Conservation (phyloP, 257 asterid genomes). For the Catharanthus roseus region DNA sequence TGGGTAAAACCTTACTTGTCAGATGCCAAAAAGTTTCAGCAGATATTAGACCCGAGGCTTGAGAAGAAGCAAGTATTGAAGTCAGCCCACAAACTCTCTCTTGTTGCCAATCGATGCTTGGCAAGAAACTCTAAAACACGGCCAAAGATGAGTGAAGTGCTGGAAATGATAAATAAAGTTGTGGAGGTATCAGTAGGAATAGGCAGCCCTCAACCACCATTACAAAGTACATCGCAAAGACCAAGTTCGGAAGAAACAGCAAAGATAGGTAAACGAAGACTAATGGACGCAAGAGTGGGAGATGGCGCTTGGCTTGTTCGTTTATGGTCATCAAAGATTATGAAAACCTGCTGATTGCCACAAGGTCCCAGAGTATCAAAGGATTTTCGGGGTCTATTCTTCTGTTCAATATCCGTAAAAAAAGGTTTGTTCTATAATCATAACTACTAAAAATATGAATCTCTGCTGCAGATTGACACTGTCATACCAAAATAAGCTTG, state of each 20-base stretch:
- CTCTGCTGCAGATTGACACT: not conserved
- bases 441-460: not conserved
- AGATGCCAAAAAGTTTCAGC: constrained; percentile 70
- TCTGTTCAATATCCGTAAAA: not conserved
- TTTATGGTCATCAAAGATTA: constrained; percentile 49
- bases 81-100: constrained; percentile 86
- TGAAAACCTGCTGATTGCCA: constrained; percentile 38
- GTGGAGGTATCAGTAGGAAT: constrained; percentile 42
- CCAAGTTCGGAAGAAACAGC: constrained; percentile 24
- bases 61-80: constrained; percentile 42
- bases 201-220: constrained; percentile 47
- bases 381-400: not conserved
- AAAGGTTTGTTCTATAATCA: not conserved
- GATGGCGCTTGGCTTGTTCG: constrained; percentile 56
- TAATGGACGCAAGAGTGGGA: constrained; percentile 34
- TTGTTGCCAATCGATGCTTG: constrained; percentile 86
- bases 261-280: constrained; percentile 48
- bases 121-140: constrained; percentile 61
- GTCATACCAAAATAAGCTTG: not conserved
- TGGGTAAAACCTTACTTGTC: constrained; percentile 83
- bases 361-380: not conserved
- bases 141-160: constrained; percentile 90
- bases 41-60: constrained; percentile 75
- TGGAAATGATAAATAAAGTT: constrained; percentile 65
- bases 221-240: constrained; percentile 26